Conservation (phyloP, 805 yeast species). For the Hanseniaspora jakobsenii region DNA sequence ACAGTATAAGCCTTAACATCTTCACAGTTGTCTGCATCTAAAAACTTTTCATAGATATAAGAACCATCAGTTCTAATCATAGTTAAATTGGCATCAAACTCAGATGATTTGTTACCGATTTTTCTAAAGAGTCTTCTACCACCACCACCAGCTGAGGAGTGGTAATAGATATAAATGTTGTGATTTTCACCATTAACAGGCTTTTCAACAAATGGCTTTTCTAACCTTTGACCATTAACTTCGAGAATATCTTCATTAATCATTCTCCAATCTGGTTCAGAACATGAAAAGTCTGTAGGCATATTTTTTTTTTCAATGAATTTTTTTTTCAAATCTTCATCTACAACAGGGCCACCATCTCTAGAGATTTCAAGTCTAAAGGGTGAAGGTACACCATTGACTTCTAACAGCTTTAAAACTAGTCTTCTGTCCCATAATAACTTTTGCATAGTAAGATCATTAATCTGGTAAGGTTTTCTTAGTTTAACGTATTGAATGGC, state of each 20-base stretch:
- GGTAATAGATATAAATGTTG: conserved; percentile 85
- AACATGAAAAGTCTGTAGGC: conserved; percentile 32
- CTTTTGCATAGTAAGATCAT: conserved; percentile 83
- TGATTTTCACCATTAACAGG: conserved; percentile 99
- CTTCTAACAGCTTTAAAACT: conserved; percentile 65
- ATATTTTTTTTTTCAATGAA: conserved; percentile 43
- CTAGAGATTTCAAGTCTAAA: conserved; percentile 76
- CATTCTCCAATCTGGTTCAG: conserved; percentile 78
- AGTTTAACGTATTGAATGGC: conserved; percentile 83
- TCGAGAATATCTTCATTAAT: conserved; percentile 70
- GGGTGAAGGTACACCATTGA: conserved; percentile 82
- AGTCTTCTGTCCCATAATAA: conserved; percentile 95
- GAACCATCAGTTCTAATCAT: conserved; percentile 82
- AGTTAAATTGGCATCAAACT: conserved; percentile 70
- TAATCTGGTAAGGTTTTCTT: conserved; percentile 79
- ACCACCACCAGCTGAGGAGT: conserved; percentile 87
- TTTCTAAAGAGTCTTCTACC: conserved; percentile 89
- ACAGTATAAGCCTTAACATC: conserved; percentile 98
- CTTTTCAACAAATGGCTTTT: conserved; percentile 92
- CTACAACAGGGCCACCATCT: conserved; percentile 90
- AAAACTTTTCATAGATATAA: conserved; percentile 81
- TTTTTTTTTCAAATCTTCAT: conserved; percentile 43
- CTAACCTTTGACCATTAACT: conserved; percentile 59
- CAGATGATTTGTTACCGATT: conserved; percentile 93
- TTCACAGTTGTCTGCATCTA: conserved; percentile 96